Evolutionary conservation across 2,329 filamentous ascomycete genomes (phyloP).

Genomic region (Clarireedia homoeocarpa): DNA sequence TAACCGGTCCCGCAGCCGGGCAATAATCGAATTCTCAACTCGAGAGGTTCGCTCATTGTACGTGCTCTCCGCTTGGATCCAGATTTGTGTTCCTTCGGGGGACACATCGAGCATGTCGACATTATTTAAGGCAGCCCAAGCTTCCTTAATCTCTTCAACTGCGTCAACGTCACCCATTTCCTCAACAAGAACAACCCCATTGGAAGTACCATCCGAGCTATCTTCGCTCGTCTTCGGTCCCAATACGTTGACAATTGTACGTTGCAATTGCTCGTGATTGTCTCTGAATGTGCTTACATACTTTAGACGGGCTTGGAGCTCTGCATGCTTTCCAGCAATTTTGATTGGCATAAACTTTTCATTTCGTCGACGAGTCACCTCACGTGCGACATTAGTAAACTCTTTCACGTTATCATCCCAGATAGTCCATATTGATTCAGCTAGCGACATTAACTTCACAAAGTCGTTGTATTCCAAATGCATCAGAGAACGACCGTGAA

Average conservation of each 20-base stretch:
- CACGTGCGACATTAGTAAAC: slow-evolving; percentile 94
- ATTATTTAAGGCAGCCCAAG: slow-evolving; percentile 88
- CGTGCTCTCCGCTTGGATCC: slow-evolving; percentile 87
- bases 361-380: slow-evolving; percentile 85
- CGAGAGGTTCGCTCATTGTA: slow-evolving; percentile 97
- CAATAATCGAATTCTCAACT: slow-evolving; percentile 98
- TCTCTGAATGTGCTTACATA: slow-evolving; percentile 93
- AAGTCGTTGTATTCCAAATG: slow-evolving; percentile 92
- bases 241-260: slow-evolving; percentile 94
- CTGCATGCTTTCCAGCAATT: slow-evolving; percentile 77
- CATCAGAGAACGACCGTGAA: slow-evolving; percentile 82
- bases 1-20: slow-evolving; percentile 80
- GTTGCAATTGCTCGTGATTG: slow-evolving; percentile 95
- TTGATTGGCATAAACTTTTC: slow-evolving; percentile 99
- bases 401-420: slow-evolving; percentile 98
- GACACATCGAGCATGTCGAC: slow-evolving; percentile 93
- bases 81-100: slow-evolving; percentile 78
- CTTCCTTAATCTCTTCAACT: slow-evolving; percentile 89
- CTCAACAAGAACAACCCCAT: slow-evolving; percentile 68
- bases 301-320: slow-evolving; percentile 82
- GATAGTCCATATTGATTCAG: slow-evolving; percentile 77
- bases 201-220: slow-evolving; percentile 43
- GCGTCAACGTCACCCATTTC: slow-evolving; percentile 97
- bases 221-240: slow-evolving; percentile 60
- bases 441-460: slow-evolving; percentile 71